These are phyloP conservation scores for Diaporthe citri DNA, from an alignment of 2,329 filamentous ascomycete genomes.

Conservation along the genomic window DNA sequence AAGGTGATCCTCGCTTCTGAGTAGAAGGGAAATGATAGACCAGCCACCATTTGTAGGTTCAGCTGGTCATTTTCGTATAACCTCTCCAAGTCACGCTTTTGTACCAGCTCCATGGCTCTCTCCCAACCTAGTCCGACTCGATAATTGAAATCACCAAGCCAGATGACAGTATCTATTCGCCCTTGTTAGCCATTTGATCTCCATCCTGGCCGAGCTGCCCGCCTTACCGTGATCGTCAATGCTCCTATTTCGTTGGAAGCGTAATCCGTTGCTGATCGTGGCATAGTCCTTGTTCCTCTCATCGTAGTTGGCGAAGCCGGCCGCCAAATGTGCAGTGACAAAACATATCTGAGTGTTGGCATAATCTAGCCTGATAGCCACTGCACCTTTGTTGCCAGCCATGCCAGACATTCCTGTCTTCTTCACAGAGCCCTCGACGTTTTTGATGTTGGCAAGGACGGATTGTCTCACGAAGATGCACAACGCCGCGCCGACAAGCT, in stretches of 20 bases:
- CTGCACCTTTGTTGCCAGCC: conserved; percentile 97
- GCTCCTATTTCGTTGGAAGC: conserved; percentile 89
- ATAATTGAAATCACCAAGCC: conserved; percentile 99
- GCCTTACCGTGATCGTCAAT: conserved; percentile 87
- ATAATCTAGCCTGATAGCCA: conserved; percentile 95
- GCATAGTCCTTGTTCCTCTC: conserved; percentile 94
- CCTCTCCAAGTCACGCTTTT: conserved; percentile 78
- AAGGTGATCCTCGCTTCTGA: conserved; percentile 91
- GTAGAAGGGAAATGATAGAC: conserved; percentile 90
- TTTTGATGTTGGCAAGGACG: conserved; percentile 85
- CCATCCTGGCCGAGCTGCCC: not conserved
- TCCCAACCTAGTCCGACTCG: conserved; percentile 89
- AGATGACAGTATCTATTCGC: conserved; percentile 78
- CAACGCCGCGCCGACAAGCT: conserved; percentile 92
- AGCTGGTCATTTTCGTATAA: conserved; percentile 96
- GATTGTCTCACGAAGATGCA: conserved; percentile 91
- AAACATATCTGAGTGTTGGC: conserved; percentile 94
- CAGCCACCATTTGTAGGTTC: conserved; percentile 96
- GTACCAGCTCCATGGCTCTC: conserved; percentile 79
- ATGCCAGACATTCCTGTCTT: conserved; percentile 96
- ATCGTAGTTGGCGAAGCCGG: conserved; percentile 96
- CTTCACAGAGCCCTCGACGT: conserved; percentile 95
- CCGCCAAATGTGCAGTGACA: conserved; percentile 95
- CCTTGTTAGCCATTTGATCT: conserved; percentile 43
- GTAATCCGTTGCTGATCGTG: conserved; percentile 86